Evolutionary conservation across 2,329 filamentous ascomycete genomes (phyloP).

Genomic region (Dryadomyces quercivorus): DNA sequence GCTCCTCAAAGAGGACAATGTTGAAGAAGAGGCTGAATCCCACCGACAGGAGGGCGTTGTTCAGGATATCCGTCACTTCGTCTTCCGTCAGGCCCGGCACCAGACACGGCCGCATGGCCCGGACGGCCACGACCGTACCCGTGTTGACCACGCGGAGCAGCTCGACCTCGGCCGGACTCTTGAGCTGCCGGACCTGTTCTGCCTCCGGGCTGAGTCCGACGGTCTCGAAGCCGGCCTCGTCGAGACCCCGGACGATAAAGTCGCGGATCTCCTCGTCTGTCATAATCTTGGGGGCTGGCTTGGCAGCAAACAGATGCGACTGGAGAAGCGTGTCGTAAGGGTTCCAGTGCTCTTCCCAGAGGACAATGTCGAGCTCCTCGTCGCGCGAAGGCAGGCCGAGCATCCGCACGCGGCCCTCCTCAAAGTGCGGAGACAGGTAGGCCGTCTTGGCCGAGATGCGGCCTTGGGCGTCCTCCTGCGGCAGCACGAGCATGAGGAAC

Average conservation of each 20-base stretch:
- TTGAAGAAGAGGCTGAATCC: constrained; percentile 49
- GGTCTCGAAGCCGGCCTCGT: constrained; percentile 40
- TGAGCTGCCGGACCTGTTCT: constrained; percentile 46
- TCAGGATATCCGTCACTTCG: constrained; percentile 41
- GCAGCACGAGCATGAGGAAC: constrained; percentile 48
- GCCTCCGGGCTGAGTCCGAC: constrained; percentile 39
- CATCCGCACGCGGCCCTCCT: constrained; percentile 45
- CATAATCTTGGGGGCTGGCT: constrained; percentile 32
- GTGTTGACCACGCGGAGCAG: constrained; percentile 50
- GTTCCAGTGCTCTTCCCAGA: constrained; percentile 55
- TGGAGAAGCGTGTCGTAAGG: constrained; percentile 42
- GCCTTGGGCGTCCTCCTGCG: constrained; percentile 25
- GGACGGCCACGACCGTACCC: constrained; percentile 27
- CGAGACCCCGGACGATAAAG: constrained; percentile 46
- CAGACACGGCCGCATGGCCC: constrained; percentile 44
- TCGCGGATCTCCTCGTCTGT: constrained; percentile 54
- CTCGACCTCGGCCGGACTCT: constrained; percentile 34
- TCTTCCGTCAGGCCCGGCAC: constrained; percentile 43
- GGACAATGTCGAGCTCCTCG: constrained; percentile 37
- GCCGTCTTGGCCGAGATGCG: constrained; percentile 38
- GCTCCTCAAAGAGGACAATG: constrained; percentile 49
- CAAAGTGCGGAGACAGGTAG: constrained; percentile 47
- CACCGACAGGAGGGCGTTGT: constrained; percentile 39
- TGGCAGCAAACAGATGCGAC: constrained; percentile 24
- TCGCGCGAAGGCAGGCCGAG: constrained; percentile 41